phyloP scores from a whole-genome alignment of 2,329 filamentous ascomycete genomes.

The Polychaeton citri region DNA sequence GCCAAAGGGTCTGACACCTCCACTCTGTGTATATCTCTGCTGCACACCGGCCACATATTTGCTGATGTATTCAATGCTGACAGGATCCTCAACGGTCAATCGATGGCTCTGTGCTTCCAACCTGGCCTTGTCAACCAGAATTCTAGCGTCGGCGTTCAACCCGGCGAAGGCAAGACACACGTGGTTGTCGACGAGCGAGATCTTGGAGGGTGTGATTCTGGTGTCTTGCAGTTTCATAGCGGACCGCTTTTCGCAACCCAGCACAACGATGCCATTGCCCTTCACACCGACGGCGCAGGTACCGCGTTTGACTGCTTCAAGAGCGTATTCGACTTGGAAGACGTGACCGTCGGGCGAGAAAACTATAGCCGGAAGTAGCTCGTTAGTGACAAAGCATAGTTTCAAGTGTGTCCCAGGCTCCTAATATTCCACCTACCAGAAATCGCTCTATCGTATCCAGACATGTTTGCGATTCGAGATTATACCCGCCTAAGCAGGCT shows the following conservation, averaged over 20 bases:
- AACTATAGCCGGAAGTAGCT: conserved; percentile 39
- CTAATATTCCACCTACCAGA: conserved; percentile 25
- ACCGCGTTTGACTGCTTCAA: conserved; percentile 98
- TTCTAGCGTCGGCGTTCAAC: conserved; percentile 93
- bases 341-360: conserved; percentile 99
- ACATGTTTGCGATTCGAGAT: conserved; percentile 39
- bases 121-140: conserved; percentile 94
- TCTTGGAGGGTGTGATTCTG: conserved; percentile 96
- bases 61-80: conserved; percentile 97
- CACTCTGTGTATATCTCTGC: conserved; percentile 97
- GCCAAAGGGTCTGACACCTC: conserved; percentile 95
- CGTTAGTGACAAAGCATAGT: conserved; percentile 12
- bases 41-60: conserved; percentile 97
- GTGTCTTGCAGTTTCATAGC: conserved; percentile 99
- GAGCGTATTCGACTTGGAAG: conserved; percentile 98
- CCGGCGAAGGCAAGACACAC: conserved; percentile 95
- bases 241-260: conserved; percentile 96
- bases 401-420: background rate
- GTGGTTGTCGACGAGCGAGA: conserved; percentile 88
- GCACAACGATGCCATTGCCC: conserved; percentile 82
- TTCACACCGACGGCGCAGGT: conserved; percentile 98
- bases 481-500: background rate
- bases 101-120: conserved; percentile 96
- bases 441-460: conserved; percentile 84
- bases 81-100: conserved; percentile 90